Percentiles rank a stretch among this genome's conserved stretches.
Evolutionary conservation across 345 rosid genomes (phyloP).

Genomic region (Heritiera fomes): DNA sequence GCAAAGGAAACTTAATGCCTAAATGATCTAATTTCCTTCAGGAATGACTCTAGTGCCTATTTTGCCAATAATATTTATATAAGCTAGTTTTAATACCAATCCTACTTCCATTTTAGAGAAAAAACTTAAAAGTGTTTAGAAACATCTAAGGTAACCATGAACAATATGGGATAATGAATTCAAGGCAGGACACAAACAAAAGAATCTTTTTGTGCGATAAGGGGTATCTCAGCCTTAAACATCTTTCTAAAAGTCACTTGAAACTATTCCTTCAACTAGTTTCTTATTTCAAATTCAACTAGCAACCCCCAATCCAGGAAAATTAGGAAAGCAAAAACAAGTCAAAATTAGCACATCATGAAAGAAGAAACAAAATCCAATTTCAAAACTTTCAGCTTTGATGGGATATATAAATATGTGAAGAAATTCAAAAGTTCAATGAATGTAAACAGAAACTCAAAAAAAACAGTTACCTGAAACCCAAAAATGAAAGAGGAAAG

Average conservation of each 20-base stretch:
- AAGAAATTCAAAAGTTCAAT: neutral
- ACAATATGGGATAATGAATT: neutral
- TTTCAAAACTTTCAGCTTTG: neutral
- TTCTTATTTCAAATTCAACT: neutral
- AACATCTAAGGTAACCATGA: neutral
- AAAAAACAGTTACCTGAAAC: neutral
- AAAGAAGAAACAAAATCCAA: neutral
- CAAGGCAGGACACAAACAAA: neutral
- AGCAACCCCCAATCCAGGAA: neutral
- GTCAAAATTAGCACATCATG: neutral
- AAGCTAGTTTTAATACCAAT: neutral
- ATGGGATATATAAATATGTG: neutral
- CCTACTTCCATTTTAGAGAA: neutral
- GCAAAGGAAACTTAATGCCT: neutral
- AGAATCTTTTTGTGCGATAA: neutral
- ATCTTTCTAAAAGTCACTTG: neutral
- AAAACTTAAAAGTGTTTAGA: neutral
- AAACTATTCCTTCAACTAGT: neutral
- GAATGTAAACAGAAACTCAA: neutral
- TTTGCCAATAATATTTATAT: neutral
- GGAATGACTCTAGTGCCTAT: neutral
- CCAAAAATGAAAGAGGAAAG: neutral
- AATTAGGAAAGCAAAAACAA: neutral
- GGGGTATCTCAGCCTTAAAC: neutral
- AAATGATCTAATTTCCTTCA: neutral